phyloP scores from a whole-genome alignment of 257 asterid genomes.

The Scutellaria barbata region DNA sequence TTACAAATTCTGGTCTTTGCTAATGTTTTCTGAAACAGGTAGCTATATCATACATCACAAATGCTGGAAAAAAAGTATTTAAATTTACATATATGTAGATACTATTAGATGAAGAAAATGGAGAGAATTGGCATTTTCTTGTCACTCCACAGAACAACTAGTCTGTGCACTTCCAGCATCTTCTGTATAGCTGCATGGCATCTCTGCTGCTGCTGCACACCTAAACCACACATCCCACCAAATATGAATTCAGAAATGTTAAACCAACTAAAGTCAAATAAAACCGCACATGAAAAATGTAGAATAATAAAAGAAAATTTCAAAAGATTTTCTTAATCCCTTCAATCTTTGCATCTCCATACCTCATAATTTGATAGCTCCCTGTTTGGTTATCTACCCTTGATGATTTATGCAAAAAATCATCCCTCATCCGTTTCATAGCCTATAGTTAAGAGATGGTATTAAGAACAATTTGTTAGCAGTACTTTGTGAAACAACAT shows the following conservation, averaged over 20 bases:
- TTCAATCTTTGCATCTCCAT: slow-evolving; percentile 16
- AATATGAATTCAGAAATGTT: neutral
- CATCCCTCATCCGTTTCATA: slow-evolving; percentile 51
- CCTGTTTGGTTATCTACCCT: slow-evolving; percentile 40
- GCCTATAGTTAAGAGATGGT: slow-evolving; percentile 37
- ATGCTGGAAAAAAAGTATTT: no score
- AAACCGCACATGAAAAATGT: neutral
- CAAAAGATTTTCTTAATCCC: no score
- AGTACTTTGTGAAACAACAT: neutral
- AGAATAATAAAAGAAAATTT: no score
- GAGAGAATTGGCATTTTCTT: slow-evolving; percentile 7
- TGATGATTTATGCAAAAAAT: slow-evolving; percentile 47
- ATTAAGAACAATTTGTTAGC: neutral
- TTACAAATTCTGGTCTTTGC: no score
- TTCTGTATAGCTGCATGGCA: slow-evolving; percentile 58
- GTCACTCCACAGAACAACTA: slow-evolving; percentile 54
- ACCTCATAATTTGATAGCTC: slow-evolving; percentile 53
- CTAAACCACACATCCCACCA: slow-evolving; percentile 30
- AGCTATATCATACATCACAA: no score
- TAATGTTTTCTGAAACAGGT: no score
- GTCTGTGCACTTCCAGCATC: slow-evolving; percentile 58
- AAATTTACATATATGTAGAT: no score
- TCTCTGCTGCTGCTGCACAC: slow-evolving; percentile 50
- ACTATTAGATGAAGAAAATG: neutral
- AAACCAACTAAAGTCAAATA: neutral